Evolutionary conservation across 1,139 yeast species (phyloP), one percentile per base, ranked within the genome.

Genomic region (Hansenula sp.): DNA sequence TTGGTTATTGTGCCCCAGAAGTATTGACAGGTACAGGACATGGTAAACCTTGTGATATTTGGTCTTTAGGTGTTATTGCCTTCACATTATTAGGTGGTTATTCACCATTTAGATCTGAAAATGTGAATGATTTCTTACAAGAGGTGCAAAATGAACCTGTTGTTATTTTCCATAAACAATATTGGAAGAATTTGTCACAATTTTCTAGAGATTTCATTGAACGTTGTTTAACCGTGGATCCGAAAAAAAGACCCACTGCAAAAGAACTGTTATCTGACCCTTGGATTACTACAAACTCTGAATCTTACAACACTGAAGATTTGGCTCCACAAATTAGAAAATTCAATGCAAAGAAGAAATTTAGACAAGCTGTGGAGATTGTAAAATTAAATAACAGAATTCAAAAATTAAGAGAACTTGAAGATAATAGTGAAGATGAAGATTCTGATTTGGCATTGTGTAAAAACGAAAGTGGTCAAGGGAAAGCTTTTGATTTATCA

Each of bases 1-100:
- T 89, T 65, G 96, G 96, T 2, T 90, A 90, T 61, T 96, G 96
- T 5, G 96, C 97, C 0, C 97, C 97, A 0, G 97, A 90, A 61
- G 93, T 90, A 5, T 71, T 90, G 32, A 65, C 76, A 40, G 83
- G 87, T 6, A 66, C 71, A 34, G 96, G 96, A 8, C 96, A 90
- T 65, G 94, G 96, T 36, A 88, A 85, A 59, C 91, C 96, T 2
- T 90, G 96, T 63, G 97, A 90, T 61, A 76, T 90, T 38, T 90
- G 97, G 97, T 84, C 95, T 2, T 64, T 90, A 38, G 97, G 97
- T 21, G 96, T 90, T 10, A 87, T 93, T 42, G 80, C 96, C 1
- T 93, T 90, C 64, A 90, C 97, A 0, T 70, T 91, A 43, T 73
- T 93, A 42, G 89, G 95, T 58, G 99, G 99, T 1, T 90, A 90